Base-by-base conservation (phyloP, 2,329 filamentous ascomycete species). In the Verticillium nonalfalfae region DNA sequence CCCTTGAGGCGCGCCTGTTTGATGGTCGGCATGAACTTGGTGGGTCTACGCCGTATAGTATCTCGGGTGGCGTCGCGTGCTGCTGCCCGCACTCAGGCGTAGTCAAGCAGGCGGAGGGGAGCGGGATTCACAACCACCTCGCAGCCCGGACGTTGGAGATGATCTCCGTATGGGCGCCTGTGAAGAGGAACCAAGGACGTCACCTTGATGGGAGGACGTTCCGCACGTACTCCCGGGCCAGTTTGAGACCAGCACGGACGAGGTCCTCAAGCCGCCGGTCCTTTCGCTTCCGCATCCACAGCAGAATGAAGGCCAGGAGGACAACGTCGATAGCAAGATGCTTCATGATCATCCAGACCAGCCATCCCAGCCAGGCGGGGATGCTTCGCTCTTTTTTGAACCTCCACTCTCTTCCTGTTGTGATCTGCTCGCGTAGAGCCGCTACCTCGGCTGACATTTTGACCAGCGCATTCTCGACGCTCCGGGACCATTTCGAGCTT, bases 361-460 rank as follows among this genome's bases (percentile, higher is more conserved):
- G 67, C 84, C 91, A 91, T 55, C 85, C 79, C 1, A 89, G 57
- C 91, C 91, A 96, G 1, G 87, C 82, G 57, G 85, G 81, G 31
- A 90, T 74, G 60, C 84, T 88, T 64, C 84, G 85, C 64, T 85
- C 84, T 66, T 83, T 88, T 66, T 84, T 85, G 18, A 85, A 83
- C 64, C 85, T 84, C 77, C 90, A 90, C 66, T 94, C 85, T 13
- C 90, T 82, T 0, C 91, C 87, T 0, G 86, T 84, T 60, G 92
- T 89, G 67, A 98, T 89, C 72, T 98, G 93, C 75, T 99, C 95
- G 39, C 95, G 85, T 64, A 98, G 76, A 0, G 95, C 95, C 1
- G 95, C 93, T 36, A 99, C 86, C 75, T 99, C 95, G 15, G 93
- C 90, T 5, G 93, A 96, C 77, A 98, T 87, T 68, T 93, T 91